phyloP scores from a whole-genome alignment of 805 yeast species.

The Debaryomyces tyrocola region DNA sequence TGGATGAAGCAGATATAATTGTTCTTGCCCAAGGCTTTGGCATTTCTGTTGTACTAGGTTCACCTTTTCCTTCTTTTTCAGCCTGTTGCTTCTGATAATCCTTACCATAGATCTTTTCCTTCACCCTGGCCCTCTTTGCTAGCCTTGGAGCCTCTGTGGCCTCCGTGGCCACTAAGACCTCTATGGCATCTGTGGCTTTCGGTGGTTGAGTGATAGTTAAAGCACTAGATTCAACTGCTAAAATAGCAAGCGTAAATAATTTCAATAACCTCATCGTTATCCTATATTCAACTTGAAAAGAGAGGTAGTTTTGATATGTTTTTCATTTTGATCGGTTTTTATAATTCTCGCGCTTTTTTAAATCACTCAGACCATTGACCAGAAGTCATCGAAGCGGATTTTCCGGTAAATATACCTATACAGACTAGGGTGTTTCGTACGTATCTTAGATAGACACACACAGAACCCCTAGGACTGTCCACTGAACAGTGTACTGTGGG shows the following conservation, averaged over 20 bases:
- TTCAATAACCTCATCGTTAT: slow-evolving; percentile 12
- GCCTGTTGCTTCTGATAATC: slow-evolving; percentile 22
- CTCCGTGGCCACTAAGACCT: background rate
- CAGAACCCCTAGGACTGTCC: no score
- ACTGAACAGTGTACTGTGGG: no score
- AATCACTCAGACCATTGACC: no score
- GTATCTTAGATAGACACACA: no score
- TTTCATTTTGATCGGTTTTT: slow-evolving; percentile 1
- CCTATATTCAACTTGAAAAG: background rate
- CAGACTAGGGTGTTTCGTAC: no score
- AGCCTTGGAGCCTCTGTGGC: slow-evolving; percentile 11
- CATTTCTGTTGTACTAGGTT: slow-evolving; percentile 5
- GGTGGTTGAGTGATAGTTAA: background rate
- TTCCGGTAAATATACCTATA: no score
- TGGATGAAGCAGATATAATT: slow-evolving; percentile 40
- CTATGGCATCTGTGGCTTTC: slow-evolving; percentile 6
- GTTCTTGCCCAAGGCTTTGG: slow-evolving; percentile 71
- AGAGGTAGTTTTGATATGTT: background rate
- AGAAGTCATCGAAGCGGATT: no score
- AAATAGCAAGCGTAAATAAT: slow-evolving; percentile 9
- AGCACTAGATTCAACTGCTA: slow-evolving; percentile 8
- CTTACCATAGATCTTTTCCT: slow-evolving; percentile 29
- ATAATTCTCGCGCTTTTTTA: no score
- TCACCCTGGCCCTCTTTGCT: slow-evolving; percentile 26
- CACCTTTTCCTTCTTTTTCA: slow-evolving; percentile 5